Base-by-base conservation (phyloP, 495 filamentous ascomycete genomes). In the Mycothermus thermophilus region DNA sequence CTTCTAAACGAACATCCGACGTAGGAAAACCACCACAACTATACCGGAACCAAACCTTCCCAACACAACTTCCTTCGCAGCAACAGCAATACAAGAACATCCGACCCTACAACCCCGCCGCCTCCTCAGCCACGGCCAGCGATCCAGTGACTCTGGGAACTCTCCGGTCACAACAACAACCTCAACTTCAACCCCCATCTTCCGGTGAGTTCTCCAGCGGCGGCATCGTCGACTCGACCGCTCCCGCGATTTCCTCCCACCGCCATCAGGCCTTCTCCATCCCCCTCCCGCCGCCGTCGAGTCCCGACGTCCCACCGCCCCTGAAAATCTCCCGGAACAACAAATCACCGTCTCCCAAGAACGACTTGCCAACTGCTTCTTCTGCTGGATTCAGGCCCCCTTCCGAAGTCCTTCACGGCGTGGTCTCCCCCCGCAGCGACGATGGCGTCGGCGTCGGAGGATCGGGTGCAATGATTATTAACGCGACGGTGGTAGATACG, bases 31-130 rank as follows among this genome's bases (percentile, higher is more conserved):
- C 27, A 10, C 45, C 42, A 4, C 37, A 14, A 3, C 11, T 51
- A n/a, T 13, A 35, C 8, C 43, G 53, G 27, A 48, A 45, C 26
- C 52, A 38, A 23, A 57, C 53, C 4, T 38, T 54, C n/a, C 53
- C 53, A 0, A 27, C 40, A 3, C 44, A 57, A 19, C 35, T 54
- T 22, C 48, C 51, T 16, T 40, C 46, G n/a, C n/a, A n/a, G n/a
- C n/a, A n/a, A 2, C 38, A 52, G 3, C 51, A 50, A 8, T 57
- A 38, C n/a, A 51, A 48, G 44, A 46, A 41, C 3, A 27, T 28
- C 8, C 30, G 41, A 8, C 39, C 42, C 9, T 27, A 38, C 12
- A 25, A 6, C 22, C 6, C 16, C 31, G 6, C 46, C 27, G 13
- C 44, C 19, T 17, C 30, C 37, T 9, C 22, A 25, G 6, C 22